Conservation (phyloP, 2,329 filamentous ascomycete species). For the Venturia oleaginea region DNA sequence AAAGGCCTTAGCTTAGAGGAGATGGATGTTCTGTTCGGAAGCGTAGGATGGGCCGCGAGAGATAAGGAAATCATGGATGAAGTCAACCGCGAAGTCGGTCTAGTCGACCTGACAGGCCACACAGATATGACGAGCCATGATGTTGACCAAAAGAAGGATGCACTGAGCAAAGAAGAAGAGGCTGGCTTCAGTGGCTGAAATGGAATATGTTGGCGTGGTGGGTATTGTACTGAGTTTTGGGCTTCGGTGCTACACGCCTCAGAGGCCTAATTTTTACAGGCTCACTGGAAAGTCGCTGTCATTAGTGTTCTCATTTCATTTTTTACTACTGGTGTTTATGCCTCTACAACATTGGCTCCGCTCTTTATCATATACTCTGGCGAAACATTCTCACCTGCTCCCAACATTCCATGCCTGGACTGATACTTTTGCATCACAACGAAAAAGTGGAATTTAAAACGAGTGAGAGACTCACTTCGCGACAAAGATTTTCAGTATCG, state of each 20-base stretch:
- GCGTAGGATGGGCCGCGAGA: conserved; percentile 55
- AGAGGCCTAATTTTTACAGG: background rate
- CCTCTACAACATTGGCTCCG: background rate
- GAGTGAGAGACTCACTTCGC: background rate
- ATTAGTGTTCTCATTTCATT: background rate
- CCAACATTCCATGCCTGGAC: background rate
- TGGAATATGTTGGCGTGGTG: background rate
- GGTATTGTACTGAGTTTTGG: background rate
- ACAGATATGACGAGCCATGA: background rate
- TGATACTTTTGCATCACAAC: background rate
- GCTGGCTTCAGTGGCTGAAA: background rate
- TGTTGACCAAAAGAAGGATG: background rate
- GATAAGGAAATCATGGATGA: conserved; percentile 64
- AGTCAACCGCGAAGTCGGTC: conserved; percentile 49
- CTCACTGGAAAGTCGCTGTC: background rate
- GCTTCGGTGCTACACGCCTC: background rate
- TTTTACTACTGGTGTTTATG: background rate
- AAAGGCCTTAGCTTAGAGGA: conserved; percentile 45
- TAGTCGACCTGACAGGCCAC: background rate
- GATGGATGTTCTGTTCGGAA: conserved; percentile 59
- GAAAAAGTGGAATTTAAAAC: background rate
- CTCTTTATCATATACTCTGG: background rate
- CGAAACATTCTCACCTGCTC: background rate
- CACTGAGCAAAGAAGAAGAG: background rate
- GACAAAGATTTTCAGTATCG: background rate